Percentiles rank a stretch among this genome's conserved stretches.
phyloP scores from a whole-genome alignment of 805 yeast genomes.

The Zygosaccharomyces rouxii region DNA sequence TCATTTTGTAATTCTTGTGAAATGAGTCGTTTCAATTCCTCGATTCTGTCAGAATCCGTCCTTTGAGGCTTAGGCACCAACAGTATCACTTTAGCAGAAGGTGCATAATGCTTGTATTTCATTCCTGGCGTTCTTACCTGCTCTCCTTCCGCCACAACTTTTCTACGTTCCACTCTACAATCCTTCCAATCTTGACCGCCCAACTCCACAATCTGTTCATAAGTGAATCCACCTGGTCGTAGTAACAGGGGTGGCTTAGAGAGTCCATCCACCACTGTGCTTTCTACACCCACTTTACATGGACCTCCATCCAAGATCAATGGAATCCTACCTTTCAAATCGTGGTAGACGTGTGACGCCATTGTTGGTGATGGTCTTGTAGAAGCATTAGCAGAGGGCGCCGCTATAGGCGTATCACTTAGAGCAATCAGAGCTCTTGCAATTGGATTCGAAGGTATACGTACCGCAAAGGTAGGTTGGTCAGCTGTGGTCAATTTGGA shows the following conservation, averaged over 20 bases:
- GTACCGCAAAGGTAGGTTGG: slow-evolving; percentile 86
- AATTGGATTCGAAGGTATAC: slow-evolving; percentile 81
- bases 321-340: slow-evolving; percentile 75
- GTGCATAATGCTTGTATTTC: slow-evolving; percentile 96
- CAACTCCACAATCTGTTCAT: slow-evolving; percentile 60
- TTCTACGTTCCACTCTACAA: slow-evolving; percentile 58
- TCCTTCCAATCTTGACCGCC: slow-evolving; percentile 71
- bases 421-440: slow-evolving; percentile 86
- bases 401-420: slow-evolving; percentile 88
- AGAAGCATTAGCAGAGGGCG: slow-evolving; percentile 96
- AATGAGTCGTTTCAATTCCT: slow-evolving; percentile 32
- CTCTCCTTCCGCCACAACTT: slow-evolving; percentile 57
- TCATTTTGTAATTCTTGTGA: slow-evolving; percentile 13
- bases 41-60: slow-evolving; percentile 11
- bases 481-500: slow-evolving; percentile 79
- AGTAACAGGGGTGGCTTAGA: slow-evolving; percentile 78
- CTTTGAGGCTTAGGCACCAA: slow-evolving; percentile 51
- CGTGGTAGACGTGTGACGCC: slow-evolving; percentile 81
- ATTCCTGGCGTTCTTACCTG: slow-evolving; percentile 92
- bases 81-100: slow-evolving; percentile 74
- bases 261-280: slow-evolving; percentile 91
- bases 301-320: slow-evolving; percentile 86
- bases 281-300: slow-evolving; percentile 85
- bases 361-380: slow-evolving; percentile 91
- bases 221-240: slow-evolving; percentile 90